Evolutionary conservation across 805 yeast genomes (phyloP).

Genomic region (Cyberlindnera saturnus): DNA sequence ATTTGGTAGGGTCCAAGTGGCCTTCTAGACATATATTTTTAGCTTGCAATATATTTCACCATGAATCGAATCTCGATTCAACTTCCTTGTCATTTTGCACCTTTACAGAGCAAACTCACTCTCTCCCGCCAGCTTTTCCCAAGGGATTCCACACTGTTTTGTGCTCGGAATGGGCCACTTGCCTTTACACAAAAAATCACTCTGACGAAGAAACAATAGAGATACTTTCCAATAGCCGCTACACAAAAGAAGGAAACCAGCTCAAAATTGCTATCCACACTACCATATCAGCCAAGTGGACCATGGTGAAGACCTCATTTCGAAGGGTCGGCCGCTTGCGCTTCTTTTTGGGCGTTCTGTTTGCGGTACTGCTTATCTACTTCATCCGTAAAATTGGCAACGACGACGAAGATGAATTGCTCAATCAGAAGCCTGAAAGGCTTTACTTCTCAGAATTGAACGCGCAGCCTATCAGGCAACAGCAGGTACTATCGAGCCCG

Average conservation of each 20-base stretch:
- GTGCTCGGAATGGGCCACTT: no score
- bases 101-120: no score
- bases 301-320: not conserved
- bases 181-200: no score
- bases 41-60: no score
- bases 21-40: no score
- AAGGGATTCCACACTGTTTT: no score
- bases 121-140: no score
- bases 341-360: slow-evolving; percentile 2
- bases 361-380: slow-evolving; percentile 5
- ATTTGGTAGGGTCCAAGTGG: no score
- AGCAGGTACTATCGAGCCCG: not conserved
- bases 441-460: slow-evolving; percentile 5
- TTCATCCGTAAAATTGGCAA: slow-evolving; percentile 7
- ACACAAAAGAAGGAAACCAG: not conserved
- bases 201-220: not conserved
- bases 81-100: no score
- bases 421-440: slow-evolving; percentile 5
- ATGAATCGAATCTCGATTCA: no score
- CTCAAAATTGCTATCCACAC: no score
- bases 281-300: not conserved
- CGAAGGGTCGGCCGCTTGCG: not conserved
- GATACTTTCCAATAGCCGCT: not conserved
- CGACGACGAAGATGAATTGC: slow-evolving; percentile 12
- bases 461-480: slow-evolving; percentile 1